Conservation (phyloP, 495 filamentous ascomycete genomes). For the Staphylotrichum tortipilum region DNA sequence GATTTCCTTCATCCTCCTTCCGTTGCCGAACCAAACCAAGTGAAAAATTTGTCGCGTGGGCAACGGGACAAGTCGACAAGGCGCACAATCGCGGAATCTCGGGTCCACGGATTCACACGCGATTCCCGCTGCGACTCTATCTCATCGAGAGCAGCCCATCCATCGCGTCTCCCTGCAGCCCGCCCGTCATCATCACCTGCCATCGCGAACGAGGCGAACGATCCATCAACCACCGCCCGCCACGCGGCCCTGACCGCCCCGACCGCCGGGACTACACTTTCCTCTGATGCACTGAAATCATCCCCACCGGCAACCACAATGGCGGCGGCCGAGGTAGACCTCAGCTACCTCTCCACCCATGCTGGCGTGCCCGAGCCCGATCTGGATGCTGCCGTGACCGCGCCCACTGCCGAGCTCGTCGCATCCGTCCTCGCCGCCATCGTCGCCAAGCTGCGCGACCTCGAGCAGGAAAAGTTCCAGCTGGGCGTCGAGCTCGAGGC, state of each 20-base stretch:
- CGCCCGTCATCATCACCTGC: neutral
- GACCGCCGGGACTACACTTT: too few species aligned
- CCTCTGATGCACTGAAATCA: slow-evolving; percentile 16
- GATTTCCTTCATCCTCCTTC: neutral
- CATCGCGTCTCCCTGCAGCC: too few species aligned
- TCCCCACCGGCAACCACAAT: slow-evolving; percentile 44
- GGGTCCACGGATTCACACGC: too few species aligned
- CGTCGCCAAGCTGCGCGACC: slow-evolving; percentile 65
- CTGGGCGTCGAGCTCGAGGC: slow-evolving; percentile 89
- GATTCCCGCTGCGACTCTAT: too few species aligned
- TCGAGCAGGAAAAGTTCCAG: slow-evolving; percentile 78
- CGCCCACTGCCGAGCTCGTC: slow-evolving; percentile 72
- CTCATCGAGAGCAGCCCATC: too few species aligned
- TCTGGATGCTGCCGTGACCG: slow-evolving; percentile 54
- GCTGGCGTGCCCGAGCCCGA: slow-evolving; percentile 62
- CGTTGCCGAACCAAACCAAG: too few species aligned
- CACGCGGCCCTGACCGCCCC: too few species aligned
- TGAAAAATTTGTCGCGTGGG: too few species aligned
- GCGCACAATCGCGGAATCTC: too few species aligned
- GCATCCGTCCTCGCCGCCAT: slow-evolving; percentile 58
- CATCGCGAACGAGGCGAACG: too few species aligned
- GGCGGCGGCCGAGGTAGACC: slow-evolving; percentile 67
- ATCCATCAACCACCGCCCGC: too few species aligned
- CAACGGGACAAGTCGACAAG: too few species aligned
- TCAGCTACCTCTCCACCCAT: slow-evolving; percentile 66